Evolutionary conservation across 2,329 filamentous ascomycete genomes (phyloP), one percentile per base, ranked within the genome.

Genomic region (Sclerotinia borealis): DNA sequence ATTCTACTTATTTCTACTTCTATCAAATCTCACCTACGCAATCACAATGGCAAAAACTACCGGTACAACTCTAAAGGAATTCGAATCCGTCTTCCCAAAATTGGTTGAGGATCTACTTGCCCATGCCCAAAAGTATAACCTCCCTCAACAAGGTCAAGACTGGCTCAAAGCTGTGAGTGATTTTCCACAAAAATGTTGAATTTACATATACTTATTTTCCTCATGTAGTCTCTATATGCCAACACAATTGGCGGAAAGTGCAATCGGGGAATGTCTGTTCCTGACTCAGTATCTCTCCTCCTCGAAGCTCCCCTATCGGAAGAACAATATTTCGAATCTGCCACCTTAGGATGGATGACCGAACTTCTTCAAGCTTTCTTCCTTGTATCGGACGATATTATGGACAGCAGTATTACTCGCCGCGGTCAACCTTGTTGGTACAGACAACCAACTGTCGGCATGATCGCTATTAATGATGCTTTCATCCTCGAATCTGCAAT

Each of bases 311-410:
- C 89, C 62, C 86, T 98, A 68, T 85, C 81, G 68, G 83, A 91
- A 67, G 85, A 93, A 64, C 89, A 98, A 79, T 96, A 93, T 83
- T 95, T 96, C 81, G 82, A 91, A 71, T 83, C 93, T 54, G 91
- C 92, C 50, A 89, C 91, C 22, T 85, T 99, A 22, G 95, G 95
- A 74, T 99, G 95, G 95, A 87, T 96, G 84, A 96, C 96, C 68
- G 95, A 99, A 84, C 86, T 99, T 56, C 89, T 99, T 39, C 95
- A 99, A 81, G 93, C 95, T 69, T 98, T 97, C 84, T 98, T 99
- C 86, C 87, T 99, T 64, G 95, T 99, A 69, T 92, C 91, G 50
- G 95, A 99, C 79, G 95, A 99, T 78, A 97, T 99, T 74, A 99
- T 99, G 95, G 95, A 99, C 80, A 79, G 84, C 72, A 96, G 90